Conservation (phyloP, 108 stramenopile species). For the Nitzschia sp. region DNA sequence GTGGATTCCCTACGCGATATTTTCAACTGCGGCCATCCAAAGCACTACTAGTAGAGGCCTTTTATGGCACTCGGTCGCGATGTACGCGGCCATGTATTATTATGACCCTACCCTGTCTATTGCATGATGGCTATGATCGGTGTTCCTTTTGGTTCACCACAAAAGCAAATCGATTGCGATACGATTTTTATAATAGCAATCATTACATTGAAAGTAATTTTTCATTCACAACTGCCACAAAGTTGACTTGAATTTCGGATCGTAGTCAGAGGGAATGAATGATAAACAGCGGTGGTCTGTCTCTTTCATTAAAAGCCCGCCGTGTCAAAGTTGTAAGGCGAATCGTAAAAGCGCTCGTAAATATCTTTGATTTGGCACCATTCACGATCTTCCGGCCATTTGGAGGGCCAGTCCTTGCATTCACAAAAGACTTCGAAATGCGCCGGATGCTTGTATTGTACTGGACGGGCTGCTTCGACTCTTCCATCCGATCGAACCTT, state of each 20-base stretch:
- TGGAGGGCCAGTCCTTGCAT: constrained; percentile 44
- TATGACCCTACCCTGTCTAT: too few relatives aligned
- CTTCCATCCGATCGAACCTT: constrained; percentile 20
- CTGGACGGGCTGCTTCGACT: constrained; percentile 36
- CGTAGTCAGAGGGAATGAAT: neutral
- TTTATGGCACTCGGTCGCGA: too few relatives aligned
- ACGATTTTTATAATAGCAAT: neutral
- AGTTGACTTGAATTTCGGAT: neutral
- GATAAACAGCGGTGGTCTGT: too few relatives aligned
- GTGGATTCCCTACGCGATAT: constrained; percentile 15
- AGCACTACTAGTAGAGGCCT: constrained; percentile 8
- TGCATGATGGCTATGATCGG: too few relatives aligned
- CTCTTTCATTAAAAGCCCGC: constrained; percentile 8
- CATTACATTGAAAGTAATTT: neutral
- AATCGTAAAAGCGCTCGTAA: constrained; percentile 33
- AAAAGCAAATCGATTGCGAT: too few relatives aligned
- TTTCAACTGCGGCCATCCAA: constrained; percentile 22
- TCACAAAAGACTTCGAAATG: constrained; percentile 44
- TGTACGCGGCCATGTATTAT: too few relatives aligned
- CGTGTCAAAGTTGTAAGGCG: constrained; percentile 51
- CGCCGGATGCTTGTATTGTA: constrained; percentile 30
- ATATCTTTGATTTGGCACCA: constrained; percentile 35
- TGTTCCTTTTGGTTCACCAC: too few relatives aligned
- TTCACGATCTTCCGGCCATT: constrained; percentile 37
- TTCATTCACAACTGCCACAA: neutral